Base-by-base conservation (phyloP, 495 filamentous ascomycete species). In the Cercophora samala region DNA sequence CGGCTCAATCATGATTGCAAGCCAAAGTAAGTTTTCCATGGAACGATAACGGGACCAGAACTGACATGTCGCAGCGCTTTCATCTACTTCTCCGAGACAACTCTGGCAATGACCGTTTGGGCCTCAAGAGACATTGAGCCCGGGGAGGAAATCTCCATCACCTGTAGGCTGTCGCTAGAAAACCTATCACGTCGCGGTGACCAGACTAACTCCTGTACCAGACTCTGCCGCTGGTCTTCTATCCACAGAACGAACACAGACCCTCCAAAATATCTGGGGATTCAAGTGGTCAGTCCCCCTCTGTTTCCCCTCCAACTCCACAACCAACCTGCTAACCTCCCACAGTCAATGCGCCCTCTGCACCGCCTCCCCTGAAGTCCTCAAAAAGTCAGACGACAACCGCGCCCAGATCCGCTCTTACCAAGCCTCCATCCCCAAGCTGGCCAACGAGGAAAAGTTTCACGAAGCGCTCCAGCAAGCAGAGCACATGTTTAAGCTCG, bases 71-170 rank as follows among this genome's bases (percentile, higher is more conserved):
- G 18, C 29, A 80, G 78, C 54, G 76, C 76, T 5, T 73, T 75
- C 51, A 75, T 75, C 53, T 68, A 75, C 29, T 78, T 77, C 42
- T 77, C 76, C 1, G 68, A 72, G 23, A 70, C 66, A 1, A 75
- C 72, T 1, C 42, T 78, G 1, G 59, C 74, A n/a, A 73, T 80
- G 51, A 75, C 73, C 24, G 66, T 77, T 0, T 71, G 73, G 68
- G 69, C 76, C 17, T 61, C 73, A n/a, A 68, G 72, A 9, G 75
- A 78, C 58, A 80, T 78, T 42, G 68, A 77, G 37, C 54, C 62
- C 6, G 76, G 76, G 19, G 78, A 80, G 51, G 78, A 80, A 62
- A 77, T 80, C 29, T 77, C 76, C 6, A 75, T 78, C 37, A 77
- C 71, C 42, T 80, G 76, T 77, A 66, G 68, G 76, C 37, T 23